A percentile compares a stretch with the other conserved stretches of the same genome.
phyloP scores from a whole-genome alignment of 805 yeast species.

The Saturnispora serradocipensis region DNA sequence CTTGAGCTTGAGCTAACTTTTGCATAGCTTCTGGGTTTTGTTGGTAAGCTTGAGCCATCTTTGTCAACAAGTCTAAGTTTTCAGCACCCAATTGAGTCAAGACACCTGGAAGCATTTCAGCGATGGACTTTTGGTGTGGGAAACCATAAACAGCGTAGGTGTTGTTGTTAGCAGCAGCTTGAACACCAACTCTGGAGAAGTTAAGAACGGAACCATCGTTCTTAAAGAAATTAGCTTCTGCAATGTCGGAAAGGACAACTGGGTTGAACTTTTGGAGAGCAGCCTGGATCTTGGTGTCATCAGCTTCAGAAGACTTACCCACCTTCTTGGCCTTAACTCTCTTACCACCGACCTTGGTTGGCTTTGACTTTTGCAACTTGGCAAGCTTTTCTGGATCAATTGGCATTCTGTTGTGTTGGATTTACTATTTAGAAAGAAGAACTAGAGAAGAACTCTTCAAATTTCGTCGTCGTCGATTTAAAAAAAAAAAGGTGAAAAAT shows the following conservation, averaged over 20 bases:
- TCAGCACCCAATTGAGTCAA: slow-evolving; percentile 96
- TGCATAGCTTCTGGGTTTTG: slow-evolving; percentile 29
- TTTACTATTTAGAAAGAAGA: background rate
- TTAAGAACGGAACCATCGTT: slow-evolving; percentile 95
- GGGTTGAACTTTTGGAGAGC: slow-evolving; percentile 84
- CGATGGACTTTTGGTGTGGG: slow-evolving; percentile 85
- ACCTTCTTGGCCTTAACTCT: slow-evolving; percentile 88
- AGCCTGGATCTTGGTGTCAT: slow-evolving; percentile 85
- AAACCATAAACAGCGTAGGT: slow-evolving; percentile 92
- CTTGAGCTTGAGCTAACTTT: slow-evolving; percentile 26
- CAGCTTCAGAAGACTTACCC: slow-evolving; percentile 59
- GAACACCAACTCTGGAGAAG: slow-evolving; percentile 94
- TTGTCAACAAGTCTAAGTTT: slow-evolving; percentile 79
- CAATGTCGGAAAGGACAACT: slow-evolving; percentile 79
- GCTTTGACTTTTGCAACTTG: slow-evolving; percentile 77
- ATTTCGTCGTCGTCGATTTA: slow-evolving; percentile 4
- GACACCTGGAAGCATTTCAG: slow-evolving; percentile 89
- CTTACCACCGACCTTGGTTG: slow-evolving; percentile 75
- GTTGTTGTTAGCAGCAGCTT: slow-evolving; percentile 84
- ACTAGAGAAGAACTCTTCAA: background rate
- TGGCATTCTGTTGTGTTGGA: slow-evolving; percentile 45
- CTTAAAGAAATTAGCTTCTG: slow-evolving; percentile 96
- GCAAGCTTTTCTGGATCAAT: slow-evolving; percentile 92
- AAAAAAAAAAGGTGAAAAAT: background rate
- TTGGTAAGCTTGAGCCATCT: slow-evolving; percentile 85